phyloP scores from a whole-genome alignment of 805 yeast genomes.

The Kluyveromyces wickerhamii region DNA sequence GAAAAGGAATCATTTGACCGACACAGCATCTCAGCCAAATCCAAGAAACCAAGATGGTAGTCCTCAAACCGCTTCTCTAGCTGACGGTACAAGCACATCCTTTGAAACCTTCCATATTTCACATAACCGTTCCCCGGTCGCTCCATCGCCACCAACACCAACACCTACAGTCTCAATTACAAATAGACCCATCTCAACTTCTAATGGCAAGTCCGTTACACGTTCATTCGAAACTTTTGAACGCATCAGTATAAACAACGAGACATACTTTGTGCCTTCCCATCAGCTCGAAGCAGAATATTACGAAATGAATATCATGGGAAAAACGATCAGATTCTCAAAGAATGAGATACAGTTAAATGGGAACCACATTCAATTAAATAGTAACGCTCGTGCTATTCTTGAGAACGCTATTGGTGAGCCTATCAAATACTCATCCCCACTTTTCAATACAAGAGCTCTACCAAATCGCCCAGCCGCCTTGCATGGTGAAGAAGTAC shows the following conservation, averaged over 20 bases:
- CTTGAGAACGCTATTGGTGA: slow-evolving; percentile 2
- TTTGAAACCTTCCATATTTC: too few species aligned
- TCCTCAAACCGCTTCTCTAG: too few species aligned
- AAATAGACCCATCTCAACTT: background rate
- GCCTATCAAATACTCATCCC: too few species aligned
- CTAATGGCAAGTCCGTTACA: background rate
- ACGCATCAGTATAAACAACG: background rate
- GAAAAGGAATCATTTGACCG: background rate
- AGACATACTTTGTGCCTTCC: background rate
- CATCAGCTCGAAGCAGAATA: background rate
- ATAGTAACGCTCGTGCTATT: background rate
- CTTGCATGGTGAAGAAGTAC: too few species aligned
- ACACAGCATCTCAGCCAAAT: too few species aligned
- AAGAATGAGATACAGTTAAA: background rate
- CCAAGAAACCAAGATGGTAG: too few species aligned
- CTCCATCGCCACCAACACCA: too few species aligned
- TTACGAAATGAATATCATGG: background rate
- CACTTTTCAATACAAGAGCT: too few species aligned
- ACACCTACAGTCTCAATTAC: background rate
- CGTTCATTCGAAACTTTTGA: slow-evolving; percentile 4
- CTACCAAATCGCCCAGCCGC: too few species aligned
- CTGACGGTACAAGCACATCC: too few species aligned
- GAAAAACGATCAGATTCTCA: slow-evolving; percentile 1
- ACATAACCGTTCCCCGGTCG: too few species aligned
- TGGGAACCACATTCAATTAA: background rate